Percentiles rank a stretch among this genome's conserved stretches.
phyloP scores from a whole-genome alignment of 768 basidiomycete species.

The Leccinum fibrillosum region DNA sequence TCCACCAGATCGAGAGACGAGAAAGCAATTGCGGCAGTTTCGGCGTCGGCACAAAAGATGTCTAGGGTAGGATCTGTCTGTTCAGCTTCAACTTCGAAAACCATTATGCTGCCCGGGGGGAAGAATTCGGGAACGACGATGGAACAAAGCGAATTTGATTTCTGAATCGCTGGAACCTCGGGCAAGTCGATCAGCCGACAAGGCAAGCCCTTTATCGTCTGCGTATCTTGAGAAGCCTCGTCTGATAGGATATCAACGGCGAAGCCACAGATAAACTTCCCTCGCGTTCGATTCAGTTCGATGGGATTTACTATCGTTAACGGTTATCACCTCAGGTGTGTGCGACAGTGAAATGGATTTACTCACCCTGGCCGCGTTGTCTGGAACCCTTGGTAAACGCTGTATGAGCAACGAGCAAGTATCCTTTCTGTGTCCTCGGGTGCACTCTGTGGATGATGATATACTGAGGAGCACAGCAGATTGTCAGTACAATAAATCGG shows the following conservation, averaged over 20 bases:
- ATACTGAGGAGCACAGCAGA: constrained; percentile 54
- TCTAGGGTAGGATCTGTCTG: constrained; percentile 72
- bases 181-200: constrained; percentile 63
- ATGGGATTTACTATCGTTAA: constrained; percentile 67
- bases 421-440: constrained; percentile 86
- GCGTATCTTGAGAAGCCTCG: constrained; percentile 46
- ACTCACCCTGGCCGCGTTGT: constrained; percentile 76
- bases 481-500: neutral
- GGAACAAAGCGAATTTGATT: constrained; percentile 72
- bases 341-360: neutral
- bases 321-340: neutral
- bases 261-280: constrained; percentile 79
- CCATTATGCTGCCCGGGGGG: constrained; percentile 93
- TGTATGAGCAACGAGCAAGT: constrained; percentile 87
- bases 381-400: constrained; percentile 84
- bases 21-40: constrained; percentile 73
- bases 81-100: constrained; percentile 85
- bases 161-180: constrained; percentile 55
- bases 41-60: constrained; percentile 64
- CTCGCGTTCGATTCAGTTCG: constrained; percentile 75
- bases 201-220: constrained; percentile 67
- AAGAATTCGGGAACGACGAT: constrained; percentile 84
- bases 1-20: constrained; percentile 76
- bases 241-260: constrained; percentile 66
- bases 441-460: constrained; percentile 92